Conservation (phyloP, 768 basidiomycete species). For the Rhodosporidiobolus odoratus region DNA sequence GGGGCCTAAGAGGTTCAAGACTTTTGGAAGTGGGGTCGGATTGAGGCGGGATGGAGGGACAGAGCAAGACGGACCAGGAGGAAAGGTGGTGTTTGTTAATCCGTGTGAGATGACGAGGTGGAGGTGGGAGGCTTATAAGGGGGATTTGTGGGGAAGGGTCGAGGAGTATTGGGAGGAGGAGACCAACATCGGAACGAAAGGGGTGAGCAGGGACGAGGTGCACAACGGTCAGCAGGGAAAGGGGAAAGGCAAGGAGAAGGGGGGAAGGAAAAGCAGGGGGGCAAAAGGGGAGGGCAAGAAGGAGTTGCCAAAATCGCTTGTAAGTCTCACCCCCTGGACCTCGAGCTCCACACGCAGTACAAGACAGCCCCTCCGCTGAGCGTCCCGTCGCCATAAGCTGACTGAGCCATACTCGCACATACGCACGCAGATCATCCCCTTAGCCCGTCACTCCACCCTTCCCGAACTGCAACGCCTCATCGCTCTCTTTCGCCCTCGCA, state of each 20-base stretch:
- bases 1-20: conserved; percentile 22
- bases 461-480: conserved; percentile 80
- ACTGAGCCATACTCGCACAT: too few species aligned
- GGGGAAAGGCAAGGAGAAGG: conserved; percentile 20
- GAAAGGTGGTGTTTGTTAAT: conserved; percentile 70
- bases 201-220: neutral
- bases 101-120: conserved; percentile 65
- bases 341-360: neutral
- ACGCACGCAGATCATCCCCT: conserved; percentile 62
- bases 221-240: conserved; percentile 10
- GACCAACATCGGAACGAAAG: too few species aligned
- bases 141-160: conserved; percentile 53
- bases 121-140: conserved; percentile 55
- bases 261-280: neutral
- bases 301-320: conserved; percentile 59
- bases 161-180: conserved; percentile 39
- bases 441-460: conserved; percentile 79
- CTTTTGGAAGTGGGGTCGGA: conserved; percentile 10
- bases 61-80: conserved; percentile 47
- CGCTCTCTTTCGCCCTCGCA: conserved; percentile 67
- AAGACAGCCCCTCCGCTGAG: too few species aligned
- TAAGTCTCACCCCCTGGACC: conserved; percentile 44
- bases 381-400: too few species aligned
- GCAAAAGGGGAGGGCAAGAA: neutral
- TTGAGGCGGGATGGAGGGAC: neutral